These are phyloP conservation scores for Auxenochlorella pyrenoidosa DNA, from an alignment of 139 green algal genomes.

Conservation along the genomic window DNA sequence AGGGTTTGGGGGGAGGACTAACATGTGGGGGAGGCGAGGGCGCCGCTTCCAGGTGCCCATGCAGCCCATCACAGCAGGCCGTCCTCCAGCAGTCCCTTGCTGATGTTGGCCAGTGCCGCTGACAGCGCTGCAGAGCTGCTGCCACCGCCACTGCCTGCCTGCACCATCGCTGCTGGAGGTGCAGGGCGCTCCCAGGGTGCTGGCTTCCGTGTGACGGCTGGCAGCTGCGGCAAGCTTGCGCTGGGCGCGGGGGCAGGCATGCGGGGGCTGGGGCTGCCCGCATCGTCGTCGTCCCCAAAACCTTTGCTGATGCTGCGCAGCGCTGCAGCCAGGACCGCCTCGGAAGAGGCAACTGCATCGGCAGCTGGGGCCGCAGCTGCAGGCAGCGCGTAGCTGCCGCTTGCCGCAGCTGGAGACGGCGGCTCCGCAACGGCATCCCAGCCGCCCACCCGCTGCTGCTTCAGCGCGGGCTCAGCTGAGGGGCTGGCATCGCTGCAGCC, in stretches of 20 bases:
- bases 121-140: neutral
- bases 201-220: neutral
- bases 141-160: neutral
- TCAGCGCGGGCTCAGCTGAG: neutral
- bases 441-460: neutral
- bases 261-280: neutral
- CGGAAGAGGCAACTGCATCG: too few relatives aligned
- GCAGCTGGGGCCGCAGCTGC: neutral
- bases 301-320: neutral
- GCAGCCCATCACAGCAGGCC: neutral
- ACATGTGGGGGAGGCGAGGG: neutral
- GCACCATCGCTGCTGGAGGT: neutral
- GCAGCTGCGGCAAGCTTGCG: neutral
- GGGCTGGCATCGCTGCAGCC: neutral
- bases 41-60: neutral
- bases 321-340: conserved; percentile 6
- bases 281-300: neutral
- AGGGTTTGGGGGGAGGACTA: neutral
- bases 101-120: conserved; percentile 5
- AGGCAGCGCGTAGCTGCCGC: neutral
- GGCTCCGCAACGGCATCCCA: neutral
- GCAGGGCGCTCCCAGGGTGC: neutral
- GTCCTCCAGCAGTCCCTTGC: conserved; percentile 3
- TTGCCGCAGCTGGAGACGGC: neutral
- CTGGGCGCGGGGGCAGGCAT: neutral